Evolutionary conservation across 176 grass and related monocot genomes (phyloP), one percentile per base, ranked within the genome.

Genomic region (Oryza rufipogon): DNA sequence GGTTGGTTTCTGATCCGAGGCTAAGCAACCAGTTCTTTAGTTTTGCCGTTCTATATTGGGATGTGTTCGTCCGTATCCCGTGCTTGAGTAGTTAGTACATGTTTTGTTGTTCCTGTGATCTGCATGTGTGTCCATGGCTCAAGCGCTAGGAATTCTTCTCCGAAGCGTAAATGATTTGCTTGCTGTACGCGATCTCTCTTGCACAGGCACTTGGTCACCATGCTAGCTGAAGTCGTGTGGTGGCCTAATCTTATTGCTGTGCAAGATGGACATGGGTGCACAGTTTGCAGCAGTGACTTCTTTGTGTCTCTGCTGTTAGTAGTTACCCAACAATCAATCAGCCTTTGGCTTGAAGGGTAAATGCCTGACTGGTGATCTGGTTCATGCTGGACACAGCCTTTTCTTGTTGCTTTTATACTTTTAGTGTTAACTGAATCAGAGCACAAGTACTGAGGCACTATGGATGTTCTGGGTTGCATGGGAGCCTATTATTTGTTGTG

Each of bases 401-500:
- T 68, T 7, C 2, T 44, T 68, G 73, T 8, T 48, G 28, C 20
- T 63, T 64, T 79, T 48, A 15, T 11, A 30, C 2, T 64, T 75
- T 46, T 79, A 20, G 9, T 11, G 5, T 75, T 1, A 17, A 17
- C 69, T 81, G 2, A 13, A 49, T 46, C 25, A 51, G 14, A 85
- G 87, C 77, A 85, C 87, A 70, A 52, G 87, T 89, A 89, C 87
- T 89, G 82, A 89, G 77, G 87, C 70, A 25, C 38, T 60, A 72
- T 80, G 28, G 77, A 64, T 26, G 15, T 75, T 74, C 45, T 64
- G 64, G 64, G 8, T 85, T 69, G 77, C 51, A 5, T 84, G 68
- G 77, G 61, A 71, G 82, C 51, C 77, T 81, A 23, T 30, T 80
- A 70, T 70, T 74, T 33, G 30, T 38, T 85, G 87, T 89, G 82